phyloP scores from a whole-genome alignment of 495 filamentous ascomycete species.

The Glarea lozoyensis region DNA sequence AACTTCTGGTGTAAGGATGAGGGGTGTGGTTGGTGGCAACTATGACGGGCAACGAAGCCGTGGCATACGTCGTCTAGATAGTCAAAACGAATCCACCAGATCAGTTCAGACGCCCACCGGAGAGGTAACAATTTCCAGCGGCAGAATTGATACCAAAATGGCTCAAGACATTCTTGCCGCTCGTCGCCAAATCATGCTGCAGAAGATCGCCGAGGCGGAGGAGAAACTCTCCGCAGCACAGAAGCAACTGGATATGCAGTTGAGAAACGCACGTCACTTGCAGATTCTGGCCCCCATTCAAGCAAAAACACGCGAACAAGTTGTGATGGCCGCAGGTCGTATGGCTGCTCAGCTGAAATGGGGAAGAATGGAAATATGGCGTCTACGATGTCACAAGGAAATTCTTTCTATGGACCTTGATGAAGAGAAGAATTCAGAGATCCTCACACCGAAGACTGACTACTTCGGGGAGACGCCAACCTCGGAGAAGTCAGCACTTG shows the following conservation, averaged over 20 bases:
- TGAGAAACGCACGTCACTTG: constrained; percentile 89
- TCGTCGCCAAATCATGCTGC: constrained; percentile 68
- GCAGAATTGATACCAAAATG: constrained; percentile 69
- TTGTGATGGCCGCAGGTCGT: constrained; percentile 74
- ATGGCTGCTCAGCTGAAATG: constrained; percentile 88
- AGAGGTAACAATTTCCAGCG: constrained; percentile 57
- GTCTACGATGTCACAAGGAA: constrained; percentile 80
- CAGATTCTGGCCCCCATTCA: constrained; percentile 84
- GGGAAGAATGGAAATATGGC: constrained; percentile 90
- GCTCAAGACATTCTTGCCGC: constrained; percentile 74
- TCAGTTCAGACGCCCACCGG: constrained; percentile 60
- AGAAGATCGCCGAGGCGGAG: constrained; percentile 76
- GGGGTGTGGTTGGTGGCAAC: constrained; percentile 73
- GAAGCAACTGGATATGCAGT: constrained; percentile 67
- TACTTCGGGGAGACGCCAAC: constrained; percentile 2
- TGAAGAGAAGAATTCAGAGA: constrained; percentile 44
- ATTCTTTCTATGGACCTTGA: constrained; percentile 78
- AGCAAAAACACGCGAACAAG: constrained; percentile 72
- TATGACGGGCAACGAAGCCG: constrained; percentile 77
- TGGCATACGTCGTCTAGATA: constrained; percentile 59
- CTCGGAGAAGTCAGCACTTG: constrained; percentile 12
- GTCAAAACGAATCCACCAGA: constrained; percentile 38
- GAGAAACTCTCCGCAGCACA: constrained; percentile 66
- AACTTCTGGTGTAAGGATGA: constrained; percentile 83
- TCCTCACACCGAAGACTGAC: constrained; percentile 6